phyloP scores from a whole-genome alignment of 106 monocot genomes.

The Platanthera guangdongensis region DNA sequence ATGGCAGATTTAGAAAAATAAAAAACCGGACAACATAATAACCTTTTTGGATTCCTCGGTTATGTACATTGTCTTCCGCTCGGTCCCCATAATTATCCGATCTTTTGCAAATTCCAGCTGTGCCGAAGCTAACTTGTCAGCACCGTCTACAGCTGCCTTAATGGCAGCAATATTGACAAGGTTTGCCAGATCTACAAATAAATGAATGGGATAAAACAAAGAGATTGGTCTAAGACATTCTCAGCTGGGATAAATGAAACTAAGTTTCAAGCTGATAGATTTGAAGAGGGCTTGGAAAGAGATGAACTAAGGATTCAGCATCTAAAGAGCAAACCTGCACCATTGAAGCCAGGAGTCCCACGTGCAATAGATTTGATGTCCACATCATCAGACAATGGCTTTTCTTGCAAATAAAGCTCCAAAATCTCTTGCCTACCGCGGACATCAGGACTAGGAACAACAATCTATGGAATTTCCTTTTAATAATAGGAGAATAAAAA shows the following conservation, averaged over 20 bases:
- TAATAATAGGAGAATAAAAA: not conserved
- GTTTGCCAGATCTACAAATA: slow-evolving; percentile 75
- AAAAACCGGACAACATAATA: not conserved
- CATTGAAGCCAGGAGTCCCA: slow-evolving; percentile 96
- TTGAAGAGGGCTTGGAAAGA: not conserved
- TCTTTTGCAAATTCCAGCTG: slow-evolving; percentile 94
- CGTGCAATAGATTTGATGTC: slow-evolving; percentile 86
- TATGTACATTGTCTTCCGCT: slow-evolving; percentile 83
- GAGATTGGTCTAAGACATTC: not conserved
- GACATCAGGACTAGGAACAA: slow-evolving; percentile 93
- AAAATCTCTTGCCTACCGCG: slow-evolving; percentile 88
- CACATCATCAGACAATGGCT: slow-evolving; percentile 78
- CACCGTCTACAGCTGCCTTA: slow-evolving; percentile 94
- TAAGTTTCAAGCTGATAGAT: not conserved
- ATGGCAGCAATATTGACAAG: slow-evolving; percentile 96
- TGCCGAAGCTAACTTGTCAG: slow-evolving; percentile 47
- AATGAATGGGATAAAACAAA: not conserved
- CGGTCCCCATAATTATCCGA: slow-evolving; percentile 94
- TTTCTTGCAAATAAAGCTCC: slow-evolving; percentile 89
- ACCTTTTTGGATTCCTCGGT: slow-evolving; percentile 95
- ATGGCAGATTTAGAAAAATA: not conserved
- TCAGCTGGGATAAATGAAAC: not conserved
- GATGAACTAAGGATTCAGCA: not conserved
- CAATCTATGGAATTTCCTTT: slow-evolving; percentile 55
- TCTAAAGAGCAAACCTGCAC: slow-evolving; percentile 52